Base-by-base conservation (phyloP, 306 rosid genomes). In the Luffa acutangula region DNA sequence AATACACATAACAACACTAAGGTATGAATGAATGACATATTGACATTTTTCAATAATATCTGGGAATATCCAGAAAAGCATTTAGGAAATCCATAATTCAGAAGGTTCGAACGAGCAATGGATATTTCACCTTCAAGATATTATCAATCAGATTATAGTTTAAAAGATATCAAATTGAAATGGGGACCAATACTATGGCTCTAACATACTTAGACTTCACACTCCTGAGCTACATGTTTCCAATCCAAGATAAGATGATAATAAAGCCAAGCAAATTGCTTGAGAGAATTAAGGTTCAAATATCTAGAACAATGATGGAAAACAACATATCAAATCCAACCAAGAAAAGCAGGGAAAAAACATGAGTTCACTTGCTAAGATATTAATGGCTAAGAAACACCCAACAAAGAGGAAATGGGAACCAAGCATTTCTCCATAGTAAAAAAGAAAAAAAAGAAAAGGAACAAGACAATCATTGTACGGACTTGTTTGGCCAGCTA, bases 401-500 rank as follows among this genome's bases (percentile, higher is more conserved):
- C 78, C 78, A 52, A 75, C 78, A 75, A 34, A 34, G 78, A 75
- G 64, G 64, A 75, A 51, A 75, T 36, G 64, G 64, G 59, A 75
- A 53, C 62, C 78, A 75, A 53, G 48, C 64, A 31, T 52, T 75
- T 75, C 48, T 51, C 33, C 77, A 48, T 9, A 48, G 3, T 18
- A 43, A 43, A 20, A n/a, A 39, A 17, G 5, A 3, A 66, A 36
- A 65, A 46, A 14, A 15, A n/a, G 3, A 57, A 20, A 59, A 59
- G 10, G 1, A 43, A 69, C 54, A 43, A 75, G 8, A 17, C 63
- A 75, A 75, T 75, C 63, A 75, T 75, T 75, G 88, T 79, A 87
- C 88, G 88, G 89, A 77, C 64, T 52, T 71, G 75, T 57, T 45
- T 80, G 76, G 88, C 89, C 88, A 81, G 88, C 86, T 83, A 79